phyloP scores from a whole-genome alignment of 305 asterid genomes.

The Ajuga reptans region DNA sequence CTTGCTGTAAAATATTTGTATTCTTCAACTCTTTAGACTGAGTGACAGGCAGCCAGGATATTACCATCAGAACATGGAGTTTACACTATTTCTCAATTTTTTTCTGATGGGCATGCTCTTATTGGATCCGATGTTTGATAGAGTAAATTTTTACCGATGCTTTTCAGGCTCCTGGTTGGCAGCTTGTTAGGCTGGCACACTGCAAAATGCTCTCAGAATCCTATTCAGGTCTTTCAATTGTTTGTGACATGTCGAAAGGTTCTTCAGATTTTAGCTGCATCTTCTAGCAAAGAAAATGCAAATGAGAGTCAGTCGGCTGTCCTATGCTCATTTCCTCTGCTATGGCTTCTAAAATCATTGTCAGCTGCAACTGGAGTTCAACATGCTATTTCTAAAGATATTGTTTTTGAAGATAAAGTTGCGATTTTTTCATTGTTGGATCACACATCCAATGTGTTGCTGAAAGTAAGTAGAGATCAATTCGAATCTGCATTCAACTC shows the following conservation, averaged over 20 bases:
- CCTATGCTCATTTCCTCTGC: constrained; percentile 42
- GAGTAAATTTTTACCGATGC: constrained; percentile 20
- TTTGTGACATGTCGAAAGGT: constrained; percentile 74
- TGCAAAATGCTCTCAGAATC: constrained; percentile 23
- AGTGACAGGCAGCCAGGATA: background rate
- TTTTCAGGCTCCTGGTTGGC: constrained; percentile 70
- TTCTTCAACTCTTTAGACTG: constrained; percentile 3
- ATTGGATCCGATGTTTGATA: constrained; percentile 18
- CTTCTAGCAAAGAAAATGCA: constrained; percentile 43
- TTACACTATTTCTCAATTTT: background rate
- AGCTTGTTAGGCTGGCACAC: constrained; percentile 42
- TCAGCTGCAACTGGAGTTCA: constrained; percentile 43
- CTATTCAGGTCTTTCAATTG: constrained; percentile 48
- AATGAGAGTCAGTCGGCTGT: constrained; percentile 26
- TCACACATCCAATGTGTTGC: constrained; percentile 54
- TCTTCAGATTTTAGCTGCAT: constrained; percentile 45
- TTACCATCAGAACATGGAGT: background rate
- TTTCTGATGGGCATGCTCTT: background rate
- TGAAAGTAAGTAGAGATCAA: constrained; percentile 42
- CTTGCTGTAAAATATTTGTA: background rate
- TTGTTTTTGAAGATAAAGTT: constrained; percentile 36
- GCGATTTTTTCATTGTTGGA: constrained; percentile 48
- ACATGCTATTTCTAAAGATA: constrained; percentile 37
- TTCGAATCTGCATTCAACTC: constrained; percentile 34
- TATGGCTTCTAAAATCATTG: constrained; percentile 75